These are phyloP conservation scores for Plenodomus lindquistii DNA, from an alignment of 2,329 filamentous ascomycete genomes.

Conservation along the genomic window DNA sequence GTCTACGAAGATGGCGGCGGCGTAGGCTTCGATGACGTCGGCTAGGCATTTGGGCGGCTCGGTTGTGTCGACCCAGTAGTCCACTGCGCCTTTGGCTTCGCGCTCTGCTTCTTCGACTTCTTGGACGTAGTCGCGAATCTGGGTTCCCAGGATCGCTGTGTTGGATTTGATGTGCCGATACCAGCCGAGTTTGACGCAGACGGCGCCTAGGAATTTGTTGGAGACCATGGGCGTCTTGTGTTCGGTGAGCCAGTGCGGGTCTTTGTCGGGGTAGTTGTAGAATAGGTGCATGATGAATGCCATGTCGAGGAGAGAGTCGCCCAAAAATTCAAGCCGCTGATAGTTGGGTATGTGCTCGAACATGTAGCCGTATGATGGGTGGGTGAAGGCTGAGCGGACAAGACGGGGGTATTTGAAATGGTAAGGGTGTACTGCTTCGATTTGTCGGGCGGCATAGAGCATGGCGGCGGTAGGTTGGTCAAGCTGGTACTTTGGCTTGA, in stretches of 20 bases:
- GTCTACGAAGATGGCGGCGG: slow-evolving; percentile 92
- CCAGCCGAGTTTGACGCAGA: slow-evolving; percentile 78
- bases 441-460: slow-evolving; percentile 65
- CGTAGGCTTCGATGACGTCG: slow-evolving; percentile 85
- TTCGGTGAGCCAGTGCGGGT: slow-evolving; percentile 96
- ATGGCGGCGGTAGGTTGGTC: slow-evolving; percentile 67
- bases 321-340: slow-evolving; percentile 88
- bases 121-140: slow-evolving; percentile 59
- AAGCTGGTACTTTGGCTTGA: slow-evolving; percentile 71
- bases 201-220: slow-evolving; percentile 86
- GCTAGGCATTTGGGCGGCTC: slow-evolving; percentile 76
- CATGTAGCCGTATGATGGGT: slow-evolving; percentile 76
- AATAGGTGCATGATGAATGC: slow-evolving; percentile 83
- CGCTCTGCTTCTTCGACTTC: slow-evolving; percentile 61
- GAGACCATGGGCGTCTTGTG: slow-evolving; percentile 99
- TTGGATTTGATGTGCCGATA: slow-evolving; percentile 69
- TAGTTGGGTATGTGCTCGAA: slow-evolving; percentile 85
- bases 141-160: slow-evolving; percentile 54
- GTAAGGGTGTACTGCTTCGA: slow-evolving; percentile 65
- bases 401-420: slow-evolving; percentile 76
- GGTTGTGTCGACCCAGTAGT: slow-evolving; percentile 67
- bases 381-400: slow-evolving; percentile 82
- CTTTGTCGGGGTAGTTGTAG: slow-evolving; percentile 72
- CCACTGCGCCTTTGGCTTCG: slow-evolving; percentile 55
- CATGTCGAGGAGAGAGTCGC: slow-evolving; percentile 87